Evolutionary conservation across 306 rosid genomes (phyloP).

Genomic region (Trifolium fragiferum): DNA sequence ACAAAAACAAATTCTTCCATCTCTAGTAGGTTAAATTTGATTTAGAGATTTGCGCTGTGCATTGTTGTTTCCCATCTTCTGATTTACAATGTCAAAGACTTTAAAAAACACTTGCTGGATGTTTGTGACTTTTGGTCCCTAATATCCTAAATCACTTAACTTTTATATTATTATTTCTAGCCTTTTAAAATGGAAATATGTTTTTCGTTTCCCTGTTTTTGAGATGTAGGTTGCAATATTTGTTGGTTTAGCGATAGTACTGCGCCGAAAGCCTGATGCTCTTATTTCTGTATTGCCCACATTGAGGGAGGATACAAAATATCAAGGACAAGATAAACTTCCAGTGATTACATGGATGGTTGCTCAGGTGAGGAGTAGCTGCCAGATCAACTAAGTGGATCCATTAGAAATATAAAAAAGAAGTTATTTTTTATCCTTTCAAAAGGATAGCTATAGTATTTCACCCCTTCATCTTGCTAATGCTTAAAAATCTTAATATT

Average conservation of each 20-base stretch:
- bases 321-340: constrained; percentile 95
- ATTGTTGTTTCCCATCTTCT: constrained; percentile 36
- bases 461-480: constrained; percentile 11
- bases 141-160: constrained; percentile 4
- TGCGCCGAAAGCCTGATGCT: constrained; percentile 88
- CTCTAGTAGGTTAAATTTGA: constrained; percentile 18
- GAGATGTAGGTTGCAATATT: constrained; percentile 75
- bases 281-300: constrained; percentile 61
- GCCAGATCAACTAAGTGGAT: constrained; percentile 22
- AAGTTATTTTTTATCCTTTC: constrained; percentile 6
- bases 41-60: not conserved
- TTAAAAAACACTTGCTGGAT: not conserved
- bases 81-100: constrained; percentile 11
- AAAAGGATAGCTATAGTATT: not conserved
- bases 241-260: constrained; percentile 76
- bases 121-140: not conserved
- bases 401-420: not conserved
- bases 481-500: not conserved
- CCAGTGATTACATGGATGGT: constrained; percentile 79
- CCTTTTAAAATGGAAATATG: constrained; percentile 33
- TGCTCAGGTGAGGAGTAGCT: constrained; percentile 67
- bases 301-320: constrained; percentile 72
- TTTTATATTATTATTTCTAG: constrained; percentile 29
- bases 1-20: constrained; percentile 20
- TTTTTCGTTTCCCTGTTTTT: not conserved